Conservation (phyloP, 495 filamentous ascomycete genomes). For the Penicillium silybi region DNA sequence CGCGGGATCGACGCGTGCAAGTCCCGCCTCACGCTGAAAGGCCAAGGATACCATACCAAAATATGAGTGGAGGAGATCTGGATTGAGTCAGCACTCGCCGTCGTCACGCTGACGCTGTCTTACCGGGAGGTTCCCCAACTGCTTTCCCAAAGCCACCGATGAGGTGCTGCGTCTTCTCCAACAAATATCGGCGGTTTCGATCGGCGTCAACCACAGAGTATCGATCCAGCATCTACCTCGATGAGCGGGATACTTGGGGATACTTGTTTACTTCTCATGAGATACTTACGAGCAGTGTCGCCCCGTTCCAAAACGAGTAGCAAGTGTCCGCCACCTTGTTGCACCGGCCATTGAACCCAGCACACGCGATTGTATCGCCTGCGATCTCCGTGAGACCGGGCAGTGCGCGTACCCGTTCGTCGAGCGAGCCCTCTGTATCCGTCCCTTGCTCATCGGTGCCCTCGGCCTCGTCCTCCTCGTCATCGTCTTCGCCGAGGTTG, state of each 20-base stretch:
- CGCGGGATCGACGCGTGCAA: slow-evolving; percentile 62
- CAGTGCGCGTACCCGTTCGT: slow-evolving; percentile 29
- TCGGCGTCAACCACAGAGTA: slow-evolving; percentile 54
- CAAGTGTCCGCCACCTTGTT: slow-evolving; percentile 93
- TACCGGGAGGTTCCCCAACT: slow-evolving; percentile 71
- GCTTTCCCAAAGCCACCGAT: slow-evolving; percentile 89
- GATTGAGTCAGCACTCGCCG: slow-evolving; percentile 12
- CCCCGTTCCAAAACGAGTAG: slow-evolving; percentile 88
- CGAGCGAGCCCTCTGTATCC: slow-evolving; percentile 14
- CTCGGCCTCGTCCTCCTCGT: slow-evolving; percentile 29
- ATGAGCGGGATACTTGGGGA: slow-evolving; percentile 11
- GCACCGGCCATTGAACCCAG: slow-evolving; percentile 79
- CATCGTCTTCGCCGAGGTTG: slow-evolving; percentile 46
- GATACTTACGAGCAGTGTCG: slow-evolving; percentile 56
- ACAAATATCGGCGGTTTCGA: slow-evolving; percentile 68
- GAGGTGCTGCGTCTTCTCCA: slow-evolving; percentile 84
- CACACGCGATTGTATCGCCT: slow-evolving; percentile 41
- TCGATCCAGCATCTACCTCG: slow-evolving; percentile 58
- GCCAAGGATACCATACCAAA: slow-evolving; percentile 79
- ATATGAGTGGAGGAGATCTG: slow-evolving; percentile 85
- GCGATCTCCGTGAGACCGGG: slow-evolving; percentile 29
- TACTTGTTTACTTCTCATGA: not conserved
- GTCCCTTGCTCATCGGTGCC: not conserved
- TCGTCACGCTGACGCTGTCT: slow-evolving; percentile 10
- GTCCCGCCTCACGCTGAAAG: slow-evolving; percentile 57